phyloP scores from a whole-genome alignment of 1,139 yeast genomes.

The Lodderomyces pseudojiufengensis region DNA sequence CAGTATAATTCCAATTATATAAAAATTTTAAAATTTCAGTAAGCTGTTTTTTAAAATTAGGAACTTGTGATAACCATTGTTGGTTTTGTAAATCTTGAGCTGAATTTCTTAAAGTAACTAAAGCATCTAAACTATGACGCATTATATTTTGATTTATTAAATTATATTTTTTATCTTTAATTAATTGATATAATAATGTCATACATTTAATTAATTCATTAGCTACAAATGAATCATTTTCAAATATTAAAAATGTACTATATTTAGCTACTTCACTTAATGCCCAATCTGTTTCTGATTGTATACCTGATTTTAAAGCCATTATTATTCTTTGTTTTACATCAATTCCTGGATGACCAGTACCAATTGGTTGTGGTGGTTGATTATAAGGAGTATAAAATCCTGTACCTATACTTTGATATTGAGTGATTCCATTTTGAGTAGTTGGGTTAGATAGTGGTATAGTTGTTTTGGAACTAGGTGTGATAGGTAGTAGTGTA shows the following conservation, averaged over 20 bases:
- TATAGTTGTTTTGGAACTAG: constrained; percentile 16
- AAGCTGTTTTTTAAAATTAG: constrained; percentile 43
- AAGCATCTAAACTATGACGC: constrained; percentile 52
- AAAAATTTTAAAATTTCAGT: constrained; percentile 49
- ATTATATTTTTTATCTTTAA: constrained; percentile 23
- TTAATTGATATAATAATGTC: constrained; percentile 26
- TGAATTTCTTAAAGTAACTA: constrained; percentile 72
- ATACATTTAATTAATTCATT: constrained; percentile 48
- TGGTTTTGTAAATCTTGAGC: constrained; percentile 83
- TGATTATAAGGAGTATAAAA: constrained; percentile 2
- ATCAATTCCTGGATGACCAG: constrained; percentile 53
- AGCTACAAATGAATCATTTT: constrained; percentile 46
- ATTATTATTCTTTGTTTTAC: constrained; percentile 57
- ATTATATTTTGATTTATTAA: constrained; percentile 24
- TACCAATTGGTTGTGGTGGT: constrained; percentile 30
- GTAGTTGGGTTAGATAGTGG: constrained; percentile 16
- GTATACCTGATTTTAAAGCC: constrained; percentile 60
- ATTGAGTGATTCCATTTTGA: constrained; percentile 5
- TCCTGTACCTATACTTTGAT: constrained; percentile 3
- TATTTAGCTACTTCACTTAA: constrained; percentile 55
- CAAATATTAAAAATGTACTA: constrained; percentile 40
- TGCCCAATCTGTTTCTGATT: constrained; percentile 65
- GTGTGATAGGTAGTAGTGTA: constrained; percentile 21
- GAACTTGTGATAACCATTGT: constrained; percentile 64
- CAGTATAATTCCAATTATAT: constrained; percentile 33